A percentile compares a stretch with the other conserved stretches of the same genome.
Conservation (phyloP, 1,284 basidiomycete species). For the Rhizopogon hawkerae region DNA sequence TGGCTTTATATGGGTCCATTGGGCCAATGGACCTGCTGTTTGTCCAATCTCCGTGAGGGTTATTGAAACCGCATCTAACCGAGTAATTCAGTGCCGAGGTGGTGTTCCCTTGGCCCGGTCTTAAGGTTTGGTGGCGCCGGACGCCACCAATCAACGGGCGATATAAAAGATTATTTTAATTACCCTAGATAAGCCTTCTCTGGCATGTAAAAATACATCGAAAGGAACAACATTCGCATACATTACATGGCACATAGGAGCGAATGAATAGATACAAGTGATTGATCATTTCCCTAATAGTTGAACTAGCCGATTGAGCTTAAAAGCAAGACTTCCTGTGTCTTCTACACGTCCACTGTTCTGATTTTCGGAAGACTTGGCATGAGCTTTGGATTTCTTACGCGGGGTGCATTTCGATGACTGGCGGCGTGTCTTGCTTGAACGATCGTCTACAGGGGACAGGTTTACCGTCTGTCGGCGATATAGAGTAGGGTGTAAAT, state of each 20-base stretch:
- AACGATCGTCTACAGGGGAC: not conserved
- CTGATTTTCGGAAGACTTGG: no score
- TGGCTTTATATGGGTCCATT: no score
- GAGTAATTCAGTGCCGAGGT: not conserved
- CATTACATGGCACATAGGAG: not conserved
- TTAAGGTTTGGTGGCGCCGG: not conserved
- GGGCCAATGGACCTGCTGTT: no score
- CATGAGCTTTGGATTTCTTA: not conserved
- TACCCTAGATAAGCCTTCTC: not conserved
- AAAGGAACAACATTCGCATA: no score
- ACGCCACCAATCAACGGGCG: not conserved
- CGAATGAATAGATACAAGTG: not conserved
- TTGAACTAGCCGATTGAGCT: not conserved
- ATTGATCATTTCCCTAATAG: not conserved
- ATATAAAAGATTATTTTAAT: not conserved
- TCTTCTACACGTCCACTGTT: not conserved
- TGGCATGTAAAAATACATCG: not conserved
- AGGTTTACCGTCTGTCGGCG: constrained; percentile 10
- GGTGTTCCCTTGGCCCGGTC: not conserved
- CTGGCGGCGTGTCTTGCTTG: not conserved
- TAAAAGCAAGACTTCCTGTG: not conserved
- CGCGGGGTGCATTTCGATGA: not conserved
- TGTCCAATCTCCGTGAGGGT: not conserved
- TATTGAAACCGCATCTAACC: not conserved
- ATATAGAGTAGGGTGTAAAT: constrained; percentile 16